A percentile compares a stretch with the other conserved stretches of the same genome.
Conservation (phyloP, 371 early-diverging fungal genomes). For the Saksenaea oblongispora region DNA sequence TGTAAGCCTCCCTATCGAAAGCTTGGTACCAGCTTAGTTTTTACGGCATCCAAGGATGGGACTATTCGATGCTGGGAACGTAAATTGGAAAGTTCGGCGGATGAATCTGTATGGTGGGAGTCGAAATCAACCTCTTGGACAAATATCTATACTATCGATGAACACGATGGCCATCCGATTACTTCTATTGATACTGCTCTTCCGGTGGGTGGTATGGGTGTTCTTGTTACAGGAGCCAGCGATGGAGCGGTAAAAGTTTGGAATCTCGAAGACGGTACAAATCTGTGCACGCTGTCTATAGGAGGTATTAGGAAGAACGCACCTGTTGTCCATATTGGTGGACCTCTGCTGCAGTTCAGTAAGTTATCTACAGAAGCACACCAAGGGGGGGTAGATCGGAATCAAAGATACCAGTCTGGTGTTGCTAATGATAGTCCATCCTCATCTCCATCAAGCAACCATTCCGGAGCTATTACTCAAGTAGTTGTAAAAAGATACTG, state of each 20-base stretch:
- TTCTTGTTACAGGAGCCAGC: conserved; percentile 77
- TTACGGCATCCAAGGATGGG: conserved; percentile 35
- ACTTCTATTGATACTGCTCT: conserved; percentile 31
- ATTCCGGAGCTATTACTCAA: conserved; percentile 26
- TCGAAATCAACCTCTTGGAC: conserved; percentile 24
- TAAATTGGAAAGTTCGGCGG: not conserved
- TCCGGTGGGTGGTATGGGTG: conserved; percentile 37
- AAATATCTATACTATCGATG: conserved; percentile 25
- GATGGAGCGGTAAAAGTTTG: conserved; percentile 88
- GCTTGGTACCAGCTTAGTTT: conserved; percentile 26
- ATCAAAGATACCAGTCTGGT: not conserved
- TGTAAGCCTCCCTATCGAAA: conserved; percentile 21
- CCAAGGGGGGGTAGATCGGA: not conserved
- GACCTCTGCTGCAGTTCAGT: conserved; percentile 17
- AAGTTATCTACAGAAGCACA: not conserved
- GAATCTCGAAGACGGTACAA: conserved; percentile 83
- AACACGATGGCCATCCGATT: conserved; percentile 8
- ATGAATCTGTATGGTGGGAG: not conserved
- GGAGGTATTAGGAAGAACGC: conserved; percentile 26
- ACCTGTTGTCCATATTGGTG: conserved; percentile 54
- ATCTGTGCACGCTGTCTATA: conserved; percentile 30
- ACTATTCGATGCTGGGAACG: conserved; percentile 46
- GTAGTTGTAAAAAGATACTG: conserved; percentile 33
- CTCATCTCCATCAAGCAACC: conserved; percentile 10
- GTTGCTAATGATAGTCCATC: not conserved